Conservation (phyloP, 2,329 filamentous ascomycete species). For the Thermothelomyces thermophilus region DNA sequence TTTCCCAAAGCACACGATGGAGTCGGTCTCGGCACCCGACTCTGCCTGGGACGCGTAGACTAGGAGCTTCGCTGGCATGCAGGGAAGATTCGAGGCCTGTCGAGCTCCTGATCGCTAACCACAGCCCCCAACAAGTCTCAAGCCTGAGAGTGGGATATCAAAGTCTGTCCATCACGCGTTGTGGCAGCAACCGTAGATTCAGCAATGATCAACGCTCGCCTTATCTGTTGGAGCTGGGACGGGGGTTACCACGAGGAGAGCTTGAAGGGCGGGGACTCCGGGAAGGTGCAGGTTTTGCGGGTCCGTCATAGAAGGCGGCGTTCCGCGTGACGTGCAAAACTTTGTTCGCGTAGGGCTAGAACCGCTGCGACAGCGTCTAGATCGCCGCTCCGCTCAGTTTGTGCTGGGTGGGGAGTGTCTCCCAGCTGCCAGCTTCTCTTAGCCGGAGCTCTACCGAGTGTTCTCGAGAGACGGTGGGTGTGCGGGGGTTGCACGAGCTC, state of each 20-base stretch:
- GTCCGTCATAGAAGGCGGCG: neutral
- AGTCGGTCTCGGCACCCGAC: neutral
- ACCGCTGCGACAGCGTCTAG: slow-evolving; percentile 1
- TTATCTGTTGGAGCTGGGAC: neutral
- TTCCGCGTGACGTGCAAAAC: slow-evolving; percentile 13
- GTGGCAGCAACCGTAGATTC: neutral
- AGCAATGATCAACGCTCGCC: slow-evolving; percentile 4
- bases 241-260: slow-evolving; percentile 1
- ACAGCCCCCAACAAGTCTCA: slow-evolving; percentile 2
- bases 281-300: neutral
- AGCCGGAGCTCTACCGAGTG: neutral
- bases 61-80: neutral
- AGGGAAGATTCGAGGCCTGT: slow-evolving; percentile 1
- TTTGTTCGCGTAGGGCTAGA: slow-evolving; percentile 8
- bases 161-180: slow-evolving; percentile 8
- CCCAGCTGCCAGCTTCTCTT: neutral
- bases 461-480: neutral
- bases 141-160: neutral
- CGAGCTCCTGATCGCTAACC: neutral
- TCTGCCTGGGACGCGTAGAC: neutral
- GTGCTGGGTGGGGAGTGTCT: neutral
- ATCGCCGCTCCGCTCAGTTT: slow-evolving; percentile 5
- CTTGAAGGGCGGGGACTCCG: neutral
- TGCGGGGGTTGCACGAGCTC: neutral
- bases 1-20: neutral